Base-by-base conservation (phyloP, 345 rosid species). In the Rhodomyrtus tomentosa region DNA sequence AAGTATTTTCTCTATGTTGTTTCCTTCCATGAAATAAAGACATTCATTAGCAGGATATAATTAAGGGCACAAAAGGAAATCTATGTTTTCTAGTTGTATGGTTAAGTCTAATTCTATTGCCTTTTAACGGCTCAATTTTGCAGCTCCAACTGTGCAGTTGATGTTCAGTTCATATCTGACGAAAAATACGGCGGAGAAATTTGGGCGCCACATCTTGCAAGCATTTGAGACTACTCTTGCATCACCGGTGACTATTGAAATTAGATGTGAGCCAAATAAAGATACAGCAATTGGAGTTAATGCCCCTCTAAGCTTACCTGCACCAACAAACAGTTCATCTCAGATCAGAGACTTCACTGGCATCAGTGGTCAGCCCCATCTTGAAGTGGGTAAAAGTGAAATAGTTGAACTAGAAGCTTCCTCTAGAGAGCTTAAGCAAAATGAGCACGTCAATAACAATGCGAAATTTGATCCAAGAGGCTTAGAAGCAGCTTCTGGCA, bases 61-160 rank as follows among this genome's bases (percentile, higher is more conserved):
- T 68, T 24, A 68, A 32, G 3, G 45, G 76, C 76, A 27, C 58
- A 48, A 58, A 56, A 49, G 36, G 24, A 82, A n/a, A 62, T 48
- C 55, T 55, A 27, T 18, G 16, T 83, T 51, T 68, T 50, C 58
- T 36, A 18, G 36, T 38, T 83, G 40, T 51, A 29, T 32, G 40
- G 54, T 48, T 27, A 45, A 82, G 62, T 58, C 83, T 85, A 16
- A 85, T 40, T 12, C 10, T 50, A 36, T 45, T 58, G 29, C 50
- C 38, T 85, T 76, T 55, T 24, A 24, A 79, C 13, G 29, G 76
- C 55, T 29, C 89, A 9, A 50, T 86, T 81, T 80, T 68, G 89
- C 97, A 98, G 99, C 99, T 88, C 99, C 99, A 83, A 98, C 93
- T 0, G 96, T 91, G 73, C 95, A 95, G 88, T 86, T 98, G 89